Base-by-base conservation (phyloP, 2,329 filamentous ascomycete genomes). In the Pezicula carpinea region DNA sequence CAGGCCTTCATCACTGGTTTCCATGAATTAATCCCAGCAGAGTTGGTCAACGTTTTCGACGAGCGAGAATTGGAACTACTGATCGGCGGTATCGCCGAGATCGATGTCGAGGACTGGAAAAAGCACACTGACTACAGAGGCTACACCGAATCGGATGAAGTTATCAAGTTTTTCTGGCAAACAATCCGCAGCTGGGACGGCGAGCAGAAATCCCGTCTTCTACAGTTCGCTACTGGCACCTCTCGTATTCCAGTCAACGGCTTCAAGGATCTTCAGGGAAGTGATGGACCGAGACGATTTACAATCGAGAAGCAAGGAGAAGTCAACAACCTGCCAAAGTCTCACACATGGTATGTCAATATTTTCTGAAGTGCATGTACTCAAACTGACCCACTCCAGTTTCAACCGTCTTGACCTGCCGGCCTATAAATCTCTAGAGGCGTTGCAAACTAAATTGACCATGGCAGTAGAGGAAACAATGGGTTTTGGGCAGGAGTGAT, bases 51-150 rank as follows among this genome's bases (percentile, higher is more conserved):
- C 60, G 93, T 99, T 34, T 99, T 99, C 62, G 93, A 99, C 63
- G 93, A 99, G 75, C 87, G 93, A 61, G 93, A 99, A 69, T 76
- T 99, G 40, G 93, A 99, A 70, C 73, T 99, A 57, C 78, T 99
- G 58, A 97, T 99, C 64, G 93, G 93, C 56, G 93, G 93, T 77
- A 99, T 99, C 60, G 93, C 93, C n/a, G 93, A 99, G 70, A 99
- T 99, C 58, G 93, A 99, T 63, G 92, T 99, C 14, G 93, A 99
- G 51, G 93, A 99, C 70, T 99, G 93, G 93, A 97, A 99, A 85
- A 99, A 99, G 76, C 93, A 99, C 72, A 99, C 93, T 39, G 93
- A 99, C 65, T 99, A 99, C 70, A 87, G 93, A 59, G 93, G 93
- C 46, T 99, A 99, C 77, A 96, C 95, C 8, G 93, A 99, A 71